Percentiles rank a stretch among this genome's conserved stretches.
Evolutionary conservation across 441 rosid genomes (phyloP).

Genomic region (Codiaeum variegatum): DNA sequence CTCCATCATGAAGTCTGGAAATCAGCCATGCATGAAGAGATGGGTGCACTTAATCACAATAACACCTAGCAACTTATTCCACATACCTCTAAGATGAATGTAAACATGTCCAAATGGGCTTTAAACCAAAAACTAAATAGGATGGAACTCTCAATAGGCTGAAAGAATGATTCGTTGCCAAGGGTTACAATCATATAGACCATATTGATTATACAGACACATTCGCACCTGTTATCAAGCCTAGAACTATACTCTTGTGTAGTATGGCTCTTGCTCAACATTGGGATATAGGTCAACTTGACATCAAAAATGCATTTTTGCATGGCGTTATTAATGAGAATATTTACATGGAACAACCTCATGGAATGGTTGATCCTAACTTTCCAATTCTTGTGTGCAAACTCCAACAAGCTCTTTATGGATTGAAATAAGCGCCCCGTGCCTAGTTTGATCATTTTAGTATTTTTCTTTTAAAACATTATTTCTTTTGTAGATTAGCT

Average conservation of each 20-base stretch:
- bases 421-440: background rate
- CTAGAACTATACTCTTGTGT: background rate
- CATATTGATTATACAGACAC: background rate
- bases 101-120: background rate
- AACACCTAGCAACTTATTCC: background rate
- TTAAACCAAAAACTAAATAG: too few species aligned
- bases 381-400: background rate
- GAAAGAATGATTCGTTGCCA: too few species aligned
- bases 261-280: background rate
- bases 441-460: constrained; percentile 1
- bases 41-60: background rate
- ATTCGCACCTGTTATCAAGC: background rate
- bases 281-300: background rate
- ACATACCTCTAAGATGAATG: background rate
- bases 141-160: too few species aligned
- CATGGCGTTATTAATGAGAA: background rate
- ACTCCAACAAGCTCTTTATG: background rate
- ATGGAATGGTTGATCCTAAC: background rate
- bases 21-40: background rate
- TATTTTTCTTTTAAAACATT: background rate
- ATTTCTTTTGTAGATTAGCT: constrained; percentile 10
- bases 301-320: too few species aligned
- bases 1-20: background rate
- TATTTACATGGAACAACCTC: background rate
- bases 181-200: too few species aligned